phyloP scores from a whole-genome alignment of 1,284 basidiomycete species.

The Ceratobasidium sp. region DNA sequence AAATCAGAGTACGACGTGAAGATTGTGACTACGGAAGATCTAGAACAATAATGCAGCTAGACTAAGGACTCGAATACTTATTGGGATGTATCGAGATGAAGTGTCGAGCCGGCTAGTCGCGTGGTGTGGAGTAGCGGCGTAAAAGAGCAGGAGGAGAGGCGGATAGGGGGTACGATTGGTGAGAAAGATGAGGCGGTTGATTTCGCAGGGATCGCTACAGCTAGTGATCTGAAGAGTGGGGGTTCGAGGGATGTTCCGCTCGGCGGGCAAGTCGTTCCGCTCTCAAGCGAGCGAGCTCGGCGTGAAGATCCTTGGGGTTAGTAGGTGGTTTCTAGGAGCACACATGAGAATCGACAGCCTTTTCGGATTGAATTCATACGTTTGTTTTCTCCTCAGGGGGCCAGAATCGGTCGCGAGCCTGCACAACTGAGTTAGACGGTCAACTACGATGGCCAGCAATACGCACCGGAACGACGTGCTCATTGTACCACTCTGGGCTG shows the following conservation, averaged over 20 bases:
- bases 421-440: conserved; percentile 7
- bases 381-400: conserved; percentile 57
- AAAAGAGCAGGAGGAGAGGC: conserved; percentile 21
- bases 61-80: conserved; percentile 35
- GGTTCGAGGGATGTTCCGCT: conserved; percentile 45
- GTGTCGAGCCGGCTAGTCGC: conserved; percentile 9
- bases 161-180: conserved; percentile 40
- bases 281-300: conserved; percentile 53
- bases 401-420: conserved; percentile 56
- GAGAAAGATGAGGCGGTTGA: conserved; percentile 47
- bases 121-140: conserved; percentile 36
- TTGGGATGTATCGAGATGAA: conserved; percentile 42
- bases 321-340: conserved; percentile 53
- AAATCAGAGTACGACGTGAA: conserved; percentile 55
- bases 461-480: conserved; percentile 83
- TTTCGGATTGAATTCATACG: conserved; percentile 50
- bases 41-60: conserved; percentile 36
- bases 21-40: conserved; percentile 47
- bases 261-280: conserved; percentile 52
- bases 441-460: conserved; percentile 7
- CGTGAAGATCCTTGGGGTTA: conserved; percentile 52
- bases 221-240: conserved; percentile 48
- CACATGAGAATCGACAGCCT: conserved; percentile 16
- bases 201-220: conserved; percentile 39
- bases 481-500: conserved; percentile 88